These are phyloP conservation scores for Scleroderma bovista DNA, from an alignment of 768 basidiomycete genomes.

Conservation along the genomic window DNA sequence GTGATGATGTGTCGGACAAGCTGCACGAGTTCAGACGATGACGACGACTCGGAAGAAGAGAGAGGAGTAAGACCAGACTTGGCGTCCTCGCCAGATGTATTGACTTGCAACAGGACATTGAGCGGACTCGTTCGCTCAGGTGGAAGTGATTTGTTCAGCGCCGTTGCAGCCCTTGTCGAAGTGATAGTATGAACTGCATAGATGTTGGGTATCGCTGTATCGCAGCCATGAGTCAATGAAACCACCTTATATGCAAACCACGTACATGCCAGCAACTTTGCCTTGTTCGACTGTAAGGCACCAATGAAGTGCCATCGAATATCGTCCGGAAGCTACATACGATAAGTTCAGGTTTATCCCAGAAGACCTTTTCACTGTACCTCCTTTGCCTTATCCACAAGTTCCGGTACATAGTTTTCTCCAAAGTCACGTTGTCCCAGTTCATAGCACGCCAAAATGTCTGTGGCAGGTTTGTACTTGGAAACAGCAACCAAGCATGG, in stretches of 20 bases:
- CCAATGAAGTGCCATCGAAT: conserved; percentile 99
- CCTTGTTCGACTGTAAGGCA: conserved; percentile 88
- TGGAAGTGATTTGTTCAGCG: conserved; percentile 70
- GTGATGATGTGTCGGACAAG: conserved; percentile 68
- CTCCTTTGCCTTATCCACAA: conserved; percentile 77
- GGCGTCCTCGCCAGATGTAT: conserved; percentile 87
- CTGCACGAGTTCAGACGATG: conserved; percentile 47
- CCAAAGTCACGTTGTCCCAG: conserved; percentile 88
- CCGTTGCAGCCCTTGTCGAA: conserved; percentile 72
- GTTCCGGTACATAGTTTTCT: conserved; percentile 95
- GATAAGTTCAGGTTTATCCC: conserved; percentile 7
- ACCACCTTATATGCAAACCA: conserved; percentile 6
- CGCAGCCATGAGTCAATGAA: not conserved
- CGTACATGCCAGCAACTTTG: conserved; percentile 79
- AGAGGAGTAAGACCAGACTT: conserved; percentile 84
- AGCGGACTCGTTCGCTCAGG: conserved; percentile 53
- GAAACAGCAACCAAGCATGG: conserved; percentile 75
- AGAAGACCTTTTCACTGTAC: conserved; percentile 35
- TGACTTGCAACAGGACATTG: conserved; percentile 86
- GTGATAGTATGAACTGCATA: conserved; percentile 83
- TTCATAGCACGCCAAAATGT: conserved; percentile 79
- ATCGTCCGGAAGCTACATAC: conserved; percentile 67
- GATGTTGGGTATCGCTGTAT: conserved; percentile 84
- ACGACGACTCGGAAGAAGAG: conserved; percentile 23
- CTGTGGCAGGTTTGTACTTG: conserved; percentile 86